Percentiles rank a stretch among this genome's conserved stretches.
These are phyloP conservation scores for Fraxinus sp. DNA, from an alignment of 305 asterid species.

Conservation along the genomic window DNA sequence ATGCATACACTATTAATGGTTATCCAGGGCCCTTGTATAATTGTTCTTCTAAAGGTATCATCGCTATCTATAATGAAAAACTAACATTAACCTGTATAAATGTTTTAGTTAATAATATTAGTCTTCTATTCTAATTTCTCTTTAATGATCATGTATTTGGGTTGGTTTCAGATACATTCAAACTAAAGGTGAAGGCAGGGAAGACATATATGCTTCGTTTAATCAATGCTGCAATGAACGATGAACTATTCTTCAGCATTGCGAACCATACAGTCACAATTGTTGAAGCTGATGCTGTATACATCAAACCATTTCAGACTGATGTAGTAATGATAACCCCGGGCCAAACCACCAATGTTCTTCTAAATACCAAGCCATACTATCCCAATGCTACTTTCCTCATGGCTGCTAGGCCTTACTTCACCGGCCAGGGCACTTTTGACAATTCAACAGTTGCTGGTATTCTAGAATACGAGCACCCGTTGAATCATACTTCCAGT, in stretches of 20 bases:
- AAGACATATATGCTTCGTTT: slow-evolving; percentile 66
- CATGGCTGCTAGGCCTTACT: slow-evolving; percentile 61
- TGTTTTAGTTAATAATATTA: background rate
- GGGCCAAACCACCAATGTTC: slow-evolving; percentile 63
- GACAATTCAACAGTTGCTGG: slow-evolving; percentile 57
- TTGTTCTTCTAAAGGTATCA: slow-evolving; percentile 55
- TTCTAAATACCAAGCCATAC: slow-evolving; percentile 45
- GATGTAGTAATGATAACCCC: slow-evolving; percentile 45
- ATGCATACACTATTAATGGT: slow-evolving; percentile 66
- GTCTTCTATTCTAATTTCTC: slow-evolving; percentile 1
- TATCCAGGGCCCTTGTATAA: slow-evolving; percentile 58
- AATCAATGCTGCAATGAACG: slow-evolving; percentile 70
- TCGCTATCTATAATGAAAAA: background rate
- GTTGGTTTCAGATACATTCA: slow-evolving; percentile 48
- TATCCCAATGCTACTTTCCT: slow-evolving; percentile 49
- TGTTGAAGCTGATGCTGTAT: slow-evolving; percentile 60
- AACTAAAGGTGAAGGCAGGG: slow-evolving; percentile 61
- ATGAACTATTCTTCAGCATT: slow-evolving; percentile 57
- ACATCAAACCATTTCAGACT: slow-evolving; percentile 49
- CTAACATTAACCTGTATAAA: background rate
- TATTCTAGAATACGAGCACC: slow-evolving; percentile 44
- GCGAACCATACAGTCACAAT: slow-evolving; percentile 55
- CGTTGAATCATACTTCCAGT: slow-evolving; percentile 2
- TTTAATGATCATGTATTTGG: background rate
- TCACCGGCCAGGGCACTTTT: slow-evolving; percentile 54